Conservation (phyloP, 768 basidiomycete genomes). For the Tubosaeta sp. region DNA sequence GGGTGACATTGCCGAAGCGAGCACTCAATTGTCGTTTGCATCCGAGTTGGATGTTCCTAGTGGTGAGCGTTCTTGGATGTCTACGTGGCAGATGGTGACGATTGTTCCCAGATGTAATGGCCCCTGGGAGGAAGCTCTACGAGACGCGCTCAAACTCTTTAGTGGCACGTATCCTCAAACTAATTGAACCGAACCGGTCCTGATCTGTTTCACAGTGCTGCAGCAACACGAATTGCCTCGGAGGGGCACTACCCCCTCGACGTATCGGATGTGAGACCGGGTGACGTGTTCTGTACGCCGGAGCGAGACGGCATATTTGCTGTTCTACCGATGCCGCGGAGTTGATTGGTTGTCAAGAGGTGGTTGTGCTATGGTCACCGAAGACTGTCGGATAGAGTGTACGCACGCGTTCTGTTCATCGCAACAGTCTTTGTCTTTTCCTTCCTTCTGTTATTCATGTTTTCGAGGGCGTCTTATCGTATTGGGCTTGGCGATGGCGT, state of each 20-base stretch:
- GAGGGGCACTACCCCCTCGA: slow-evolving; percentile 96
- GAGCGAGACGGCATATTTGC: slow-evolving; percentile 69
- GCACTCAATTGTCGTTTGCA: slow-evolving; percentile 74
- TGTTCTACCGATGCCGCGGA: slow-evolving; percentile 67
- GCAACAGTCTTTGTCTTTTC: background rate
- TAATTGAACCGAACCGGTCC: too few species aligned
- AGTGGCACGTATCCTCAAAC: slow-evolving; percentile 47
- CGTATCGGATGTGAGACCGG: slow-evolving; percentile 64
- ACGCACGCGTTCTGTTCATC: background rate
- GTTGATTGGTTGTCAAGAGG: background rate
- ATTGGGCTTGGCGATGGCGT: background rate
- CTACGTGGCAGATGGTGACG: background rate
- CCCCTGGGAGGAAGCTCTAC: slow-evolving; percentile 44
- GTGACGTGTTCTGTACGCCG: slow-evolving; percentile 63
- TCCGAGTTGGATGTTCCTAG: slow-evolving; percentile 72
- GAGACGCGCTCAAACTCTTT: slow-evolving; percentile 68
- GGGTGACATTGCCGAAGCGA: slow-evolving; percentile 79
- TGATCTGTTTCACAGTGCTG: slow-evolving; percentile 47
- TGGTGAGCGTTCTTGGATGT: slow-evolving; percentile 36
- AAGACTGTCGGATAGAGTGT: background rate
- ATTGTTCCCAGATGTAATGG: slow-evolving; percentile 50
- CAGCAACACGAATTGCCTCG: slow-evolving; percentile 92
- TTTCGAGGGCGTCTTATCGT: background rate
- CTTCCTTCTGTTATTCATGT: background rate
- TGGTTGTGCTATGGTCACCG: background rate